Conservation (phyloP, 805 yeast genomes). For the Barnettozyma pratensis region DNA sequence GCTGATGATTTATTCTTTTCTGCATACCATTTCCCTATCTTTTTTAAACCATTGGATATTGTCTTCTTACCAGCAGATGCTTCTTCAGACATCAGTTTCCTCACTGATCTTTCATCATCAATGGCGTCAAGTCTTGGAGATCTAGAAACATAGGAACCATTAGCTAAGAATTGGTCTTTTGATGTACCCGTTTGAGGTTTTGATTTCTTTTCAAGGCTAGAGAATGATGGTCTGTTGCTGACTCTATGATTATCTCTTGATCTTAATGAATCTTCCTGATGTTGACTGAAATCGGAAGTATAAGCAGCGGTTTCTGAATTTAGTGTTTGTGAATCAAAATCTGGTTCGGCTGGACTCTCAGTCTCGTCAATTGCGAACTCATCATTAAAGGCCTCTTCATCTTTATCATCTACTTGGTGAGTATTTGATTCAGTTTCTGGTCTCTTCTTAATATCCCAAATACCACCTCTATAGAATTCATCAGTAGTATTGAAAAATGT, state of each 20-base stretch:
- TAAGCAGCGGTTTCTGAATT: constrained; percentile 5
- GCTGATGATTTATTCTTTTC: constrained; percentile 34
- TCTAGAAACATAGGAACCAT: constrained; percentile 24
- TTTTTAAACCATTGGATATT: constrained; percentile 44
- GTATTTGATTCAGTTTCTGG: constrained; percentile 11
- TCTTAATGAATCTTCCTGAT: constrained; percentile 15
- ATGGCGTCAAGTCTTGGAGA: constrained; percentile 7
- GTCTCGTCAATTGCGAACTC: constrained; percentile 7
- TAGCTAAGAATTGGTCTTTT: constrained; percentile 25
- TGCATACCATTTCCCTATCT: constrained; percentile 66
- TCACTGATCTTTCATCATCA: constrained; percentile 4
- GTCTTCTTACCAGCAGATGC: constrained; percentile 31
- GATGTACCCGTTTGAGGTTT: constrained; percentile 21
- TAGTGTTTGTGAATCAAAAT: not conserved
- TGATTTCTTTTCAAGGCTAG: constrained; percentile 15
- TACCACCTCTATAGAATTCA: constrained; percentile 86
- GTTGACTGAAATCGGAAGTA: not conserved
- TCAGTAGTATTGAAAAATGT: constrained; percentile 57
- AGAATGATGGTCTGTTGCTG: constrained; percentile 7
- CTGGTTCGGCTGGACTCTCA: not conserved
- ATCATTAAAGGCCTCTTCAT: constrained; percentile 2
- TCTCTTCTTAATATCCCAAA: constrained; percentile 60
- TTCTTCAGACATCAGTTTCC: constrained; percentile 20
- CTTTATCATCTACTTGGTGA: constrained; percentile 6
- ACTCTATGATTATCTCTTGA: constrained; percentile 6